These are phyloP conservation scores for Eustoma russellianum DNA, from an alignment of 257 asterid genomes.

Conservation along the genomic window DNA sequence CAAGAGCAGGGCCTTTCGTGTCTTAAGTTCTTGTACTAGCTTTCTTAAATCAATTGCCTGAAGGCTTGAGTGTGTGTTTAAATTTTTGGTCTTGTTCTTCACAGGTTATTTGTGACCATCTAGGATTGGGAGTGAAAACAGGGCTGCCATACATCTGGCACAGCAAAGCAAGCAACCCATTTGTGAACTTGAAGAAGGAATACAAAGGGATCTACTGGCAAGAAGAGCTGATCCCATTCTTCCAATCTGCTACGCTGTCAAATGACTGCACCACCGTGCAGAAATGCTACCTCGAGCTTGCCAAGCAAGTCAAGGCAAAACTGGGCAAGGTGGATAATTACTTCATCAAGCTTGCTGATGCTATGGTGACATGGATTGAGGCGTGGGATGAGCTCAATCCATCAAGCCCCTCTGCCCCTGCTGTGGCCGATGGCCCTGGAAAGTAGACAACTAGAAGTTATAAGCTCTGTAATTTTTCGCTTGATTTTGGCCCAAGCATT, in stretches of 20 bases:
- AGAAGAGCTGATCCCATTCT: conserved; percentile 66
- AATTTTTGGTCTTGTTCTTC: not conserved
- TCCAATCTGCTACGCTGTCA: conserved; percentile 39
- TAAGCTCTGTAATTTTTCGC: too few relatives aligned
- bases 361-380: conserved; percentile 63
- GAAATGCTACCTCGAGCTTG: conserved; percentile 56
- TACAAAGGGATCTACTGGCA: conserved; percentile 68
- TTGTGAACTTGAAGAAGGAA: conserved; percentile 59
- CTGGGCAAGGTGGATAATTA: conserved; percentile 48
- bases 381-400: conserved; percentile 60
- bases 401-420: conserved; percentile 6
- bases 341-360: conserved; percentile 55
- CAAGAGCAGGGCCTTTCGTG: not conserved
- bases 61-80: not conserved
- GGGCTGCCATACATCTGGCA: conserved; percentile 80
- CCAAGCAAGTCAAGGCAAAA: conserved; percentile 50
- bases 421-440: conserved; percentile 1
- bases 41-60: not conserved
- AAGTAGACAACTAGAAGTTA: not conserved
- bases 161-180: conserved; percentile 78
- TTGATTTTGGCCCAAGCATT: conserved; percentile 2
- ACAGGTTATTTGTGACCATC: conserved; percentile 58
- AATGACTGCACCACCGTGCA: conserved; percentile 56
- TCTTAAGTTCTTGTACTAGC: not conserved
- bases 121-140: conserved; percentile 60